These are phyloP conservation scores for Amanita fuliginea DNA, from an alignment of 768 basidiomycete genomes.

Conservation along the genomic window DNA sequence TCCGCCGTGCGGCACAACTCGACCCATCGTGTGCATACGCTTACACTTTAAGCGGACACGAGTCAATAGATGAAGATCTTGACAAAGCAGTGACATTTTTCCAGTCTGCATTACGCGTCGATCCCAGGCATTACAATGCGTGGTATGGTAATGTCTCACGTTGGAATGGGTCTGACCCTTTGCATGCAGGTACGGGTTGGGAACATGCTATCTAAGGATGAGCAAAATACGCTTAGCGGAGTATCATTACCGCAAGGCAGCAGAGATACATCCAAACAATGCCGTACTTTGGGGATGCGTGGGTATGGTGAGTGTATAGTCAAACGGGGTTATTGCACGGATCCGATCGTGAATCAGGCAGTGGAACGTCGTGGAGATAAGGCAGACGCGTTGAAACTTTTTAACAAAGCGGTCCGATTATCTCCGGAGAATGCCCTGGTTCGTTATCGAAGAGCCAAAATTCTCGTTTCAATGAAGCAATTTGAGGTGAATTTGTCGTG, in stretches of 20 bases:
- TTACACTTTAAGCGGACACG: slow-evolving; percentile 93
- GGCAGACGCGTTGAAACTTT: slow-evolving; percentile 64
- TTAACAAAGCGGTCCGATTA: slow-evolving; percentile 69
- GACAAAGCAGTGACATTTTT: slow-evolving; percentile 89
- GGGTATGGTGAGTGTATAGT: slow-evolving; percentile 68
- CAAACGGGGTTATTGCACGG: slow-evolving; percentile 13
- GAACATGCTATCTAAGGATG: slow-evolving; percentile 91
- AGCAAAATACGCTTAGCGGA: slow-evolving; percentile 90
- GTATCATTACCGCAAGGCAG: slow-evolving; percentile 91
- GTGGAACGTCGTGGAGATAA: slow-evolving; percentile 79
- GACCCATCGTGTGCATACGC: slow-evolving; percentile 91
- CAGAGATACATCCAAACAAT: slow-evolving; percentile 88
- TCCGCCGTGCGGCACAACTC: slow-evolving; percentile 81
- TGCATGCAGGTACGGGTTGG: slow-evolving; percentile 86
- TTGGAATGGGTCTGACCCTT: slow-evolving; percentile 13
- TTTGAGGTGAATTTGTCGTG: slow-evolving; percentile 55
- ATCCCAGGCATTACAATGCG: slow-evolving; percentile 93
- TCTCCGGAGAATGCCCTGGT: slow-evolving; percentile 88
- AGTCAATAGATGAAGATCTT: slow-evolving; percentile 91
- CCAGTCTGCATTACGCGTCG: slow-evolving; percentile 82
- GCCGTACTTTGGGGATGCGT: slow-evolving; percentile 95
- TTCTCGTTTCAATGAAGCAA: slow-evolving; percentile 74
- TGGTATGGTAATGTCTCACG: slow-evolving; percentile 43
- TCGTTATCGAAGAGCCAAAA: slow-evolving; percentile 88
- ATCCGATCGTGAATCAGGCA: slow-evolving; percentile 41